A percentile compares a stretch with the other conserved stretches of the same genome.
Conservation (phyloP, 1,284 basidiomycete species). For the Ganoderma sp. region DNA sequence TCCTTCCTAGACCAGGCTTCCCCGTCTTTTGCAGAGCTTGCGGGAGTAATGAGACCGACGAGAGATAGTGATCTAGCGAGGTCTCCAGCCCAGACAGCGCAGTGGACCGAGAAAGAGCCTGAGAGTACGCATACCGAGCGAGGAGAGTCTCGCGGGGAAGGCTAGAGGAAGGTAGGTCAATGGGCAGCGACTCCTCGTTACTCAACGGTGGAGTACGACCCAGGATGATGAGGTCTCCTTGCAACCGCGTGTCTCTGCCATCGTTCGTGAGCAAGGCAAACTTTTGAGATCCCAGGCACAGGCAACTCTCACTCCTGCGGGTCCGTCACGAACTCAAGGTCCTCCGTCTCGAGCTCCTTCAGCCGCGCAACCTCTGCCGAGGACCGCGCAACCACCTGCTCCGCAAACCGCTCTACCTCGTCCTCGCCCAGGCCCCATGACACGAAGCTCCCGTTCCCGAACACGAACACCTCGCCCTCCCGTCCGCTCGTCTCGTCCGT, state of each 20-base stretch:
- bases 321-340: slow-evolving; percentile 90
- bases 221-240: slow-evolving; percentile 90
- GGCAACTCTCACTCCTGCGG: slow-evolving; percentile 72
- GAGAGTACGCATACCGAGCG: slow-evolving; percentile 87
- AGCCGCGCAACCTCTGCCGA: slow-evolving; percentile 68
- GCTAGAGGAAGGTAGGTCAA: slow-evolving; percentile 52
- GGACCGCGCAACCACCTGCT: slow-evolving; percentile 62
- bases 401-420: slow-evolving; percentile 74
- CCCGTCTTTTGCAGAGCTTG: slow-evolving; percentile 78
- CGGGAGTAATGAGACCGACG: slow-evolving; percentile 80
- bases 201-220: slow-evolving; percentile 67
- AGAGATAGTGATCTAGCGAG: slow-evolving; percentile 81
- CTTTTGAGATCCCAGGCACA: slow-evolving; percentile 17
- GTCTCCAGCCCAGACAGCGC: slow-evolving; percentile 84
- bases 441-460: slow-evolving; percentile 84
- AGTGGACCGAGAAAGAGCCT: slow-evolving; percentile 87
- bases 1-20: slow-evolving; percentile 78
- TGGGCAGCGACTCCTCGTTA: slow-evolving; percentile 48
- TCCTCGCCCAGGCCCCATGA: slow-evolving; percentile 87
- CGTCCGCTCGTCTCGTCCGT: slow-evolving; percentile 53
- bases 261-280: background rate
- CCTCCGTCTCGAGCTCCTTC: slow-evolving; percentile 81
- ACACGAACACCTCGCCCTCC: slow-evolving; percentile 88
- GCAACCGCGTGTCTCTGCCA: slow-evolving; percentile 76
- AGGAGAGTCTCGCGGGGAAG: slow-evolving; percentile 72